Evolutionary conservation across 306 rosid genomes (phyloP).

Genomic region (Quercus rubra): DNA sequence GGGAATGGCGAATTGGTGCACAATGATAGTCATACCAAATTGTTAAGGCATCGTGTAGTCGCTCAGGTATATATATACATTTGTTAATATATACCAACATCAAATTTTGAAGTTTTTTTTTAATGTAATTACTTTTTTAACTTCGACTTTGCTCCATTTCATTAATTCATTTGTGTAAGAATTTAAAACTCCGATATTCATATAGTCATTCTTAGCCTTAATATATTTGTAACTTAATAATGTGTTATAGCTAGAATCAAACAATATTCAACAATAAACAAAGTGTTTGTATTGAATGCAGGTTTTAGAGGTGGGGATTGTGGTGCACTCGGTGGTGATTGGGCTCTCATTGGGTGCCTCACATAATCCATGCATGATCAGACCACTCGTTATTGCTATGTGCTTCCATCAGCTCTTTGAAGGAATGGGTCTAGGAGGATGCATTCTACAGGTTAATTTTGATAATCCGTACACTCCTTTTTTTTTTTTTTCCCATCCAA

Average conservation of each 20-base stretch:
- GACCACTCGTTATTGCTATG: slow-evolving; percentile 64
- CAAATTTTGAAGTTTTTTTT: too few species aligned
- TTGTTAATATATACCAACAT: too few species aligned
- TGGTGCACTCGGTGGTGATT: slow-evolving; percentile 78
- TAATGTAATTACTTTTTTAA: too few species aligned
- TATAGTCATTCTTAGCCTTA: too few species aligned
- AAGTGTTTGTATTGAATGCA: slow-evolving; percentile 4
- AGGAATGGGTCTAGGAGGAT: slow-evolving; percentile 74
- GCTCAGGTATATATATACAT: slow-evolving; percentile 37
- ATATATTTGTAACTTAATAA: too few species aligned
- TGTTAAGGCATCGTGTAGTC: slow-evolving; percentile 47
- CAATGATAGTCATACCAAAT: not conserved
- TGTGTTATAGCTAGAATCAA: too few species aligned
- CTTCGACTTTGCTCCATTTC: too few species aligned
- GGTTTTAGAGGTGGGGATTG: slow-evolving; percentile 63
- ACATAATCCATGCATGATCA: slow-evolving; percentile 58
- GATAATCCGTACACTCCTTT: too few species aligned
- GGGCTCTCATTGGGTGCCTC: slow-evolving; percentile 79
- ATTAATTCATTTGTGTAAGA: too few species aligned
- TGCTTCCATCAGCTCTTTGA: slow-evolving; percentile 83
- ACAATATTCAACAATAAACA: too few species aligned
- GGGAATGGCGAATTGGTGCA: not conserved
- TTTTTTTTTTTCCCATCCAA: too few species aligned
- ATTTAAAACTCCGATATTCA: too few species aligned
- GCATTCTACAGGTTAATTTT: slow-evolving; percentile 56